Conservation (phyloP, 345 rosid genomes). For the Brassica nigra region DNA sequence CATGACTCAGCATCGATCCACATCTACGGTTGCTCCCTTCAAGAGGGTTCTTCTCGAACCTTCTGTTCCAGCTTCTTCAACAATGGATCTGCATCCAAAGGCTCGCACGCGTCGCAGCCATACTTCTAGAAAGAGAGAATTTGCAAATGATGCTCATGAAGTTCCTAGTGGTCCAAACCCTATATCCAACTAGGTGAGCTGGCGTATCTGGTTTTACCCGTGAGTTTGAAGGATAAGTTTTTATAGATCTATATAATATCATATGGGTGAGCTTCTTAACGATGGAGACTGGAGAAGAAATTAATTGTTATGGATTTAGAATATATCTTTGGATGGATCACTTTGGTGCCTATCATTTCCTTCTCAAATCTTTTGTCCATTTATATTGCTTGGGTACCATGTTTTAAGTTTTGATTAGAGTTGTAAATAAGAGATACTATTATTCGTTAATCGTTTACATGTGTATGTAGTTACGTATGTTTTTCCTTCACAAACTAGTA, state of each 20-base stretch:
- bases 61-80: conserved; percentile 41
- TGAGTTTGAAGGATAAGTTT: conserved; percentile 29
- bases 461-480: conserved; percentile 22
- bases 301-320: conserved; percentile 29
- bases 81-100: conserved; percentile 48
- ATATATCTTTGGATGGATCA: conserved; percentile 29
- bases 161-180: conserved; percentile 97
- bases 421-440: conserved; percentile 32
- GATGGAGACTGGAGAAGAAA: conserved; percentile 18
- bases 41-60: conserved; percentile 58
- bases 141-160: conserved; percentile 66
- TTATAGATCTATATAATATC: conserved; percentile 24
- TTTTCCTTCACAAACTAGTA: conserved; percentile 18
- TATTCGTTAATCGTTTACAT: conserved; percentile 10
- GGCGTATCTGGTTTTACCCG: conserved; percentile 13
- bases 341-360: conserved; percentile 17
- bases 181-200: conserved; percentile 69
- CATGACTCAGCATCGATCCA: conserved; percentile 29
- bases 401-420: conserved; percentile 32
- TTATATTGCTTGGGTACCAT: neutral
- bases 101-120: conserved; percentile 29
- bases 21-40: conserved; percentile 26
- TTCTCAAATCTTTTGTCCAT: conserved; percentile 25
- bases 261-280: conserved; percentile 22
- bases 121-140: conserved; percentile 43